Base-by-base conservation (phyloP, 2,329 filamentous ascomycete species). In the Shiraia sp. region DNA sequence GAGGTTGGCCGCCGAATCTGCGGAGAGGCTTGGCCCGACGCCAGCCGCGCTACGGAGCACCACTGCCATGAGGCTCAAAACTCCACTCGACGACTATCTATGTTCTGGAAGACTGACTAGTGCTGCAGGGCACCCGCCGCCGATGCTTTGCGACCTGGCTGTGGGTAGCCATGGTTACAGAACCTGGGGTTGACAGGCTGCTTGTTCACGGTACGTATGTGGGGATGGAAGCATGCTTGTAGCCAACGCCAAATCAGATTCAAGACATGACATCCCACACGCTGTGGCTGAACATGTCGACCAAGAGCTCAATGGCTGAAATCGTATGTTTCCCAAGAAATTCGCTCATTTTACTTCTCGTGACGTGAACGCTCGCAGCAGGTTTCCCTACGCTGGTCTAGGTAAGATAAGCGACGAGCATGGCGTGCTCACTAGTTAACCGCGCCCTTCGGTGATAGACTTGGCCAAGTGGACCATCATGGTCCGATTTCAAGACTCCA, bases 51-150 rank as follows among this genome's bases (percentile, higher is more conserved):
- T 22, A 24, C 31, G 40, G 28, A 5, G 4, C 19, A 22, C 19
- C 4, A 22, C 4, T n/a, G 40, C 32, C 38, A 35, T 44, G 56
- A 53, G 54, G 50, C 49, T 57, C 38, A 38, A n/a, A 37, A 7
- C 19, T 26, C 27, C 29, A 36, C 26, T 19, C 28, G 15, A 37
- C 16, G 22, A 33, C 33, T 22, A 8, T 22, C 19, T 8, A 8
- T 22, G 8, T 22, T 8, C 19, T 22, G 4, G 19, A 8, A 22
- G 19, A 22, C 19, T 22, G 19, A 4, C 8, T 8, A 22, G 4
- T 22, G 19, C 19, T 22, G 19, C 19, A 22, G 19, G 19, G 32
- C 19, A 31, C 19, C 32, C 13, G 10, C 40, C 41, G 42, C 39
- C 41, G 34, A 43, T 45, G 33, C 31, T 52, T 47, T 49, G 48